phyloP scores from a whole-genome alignment of 768 basidiomycete species.

The Piloderma croceum region DNA sequence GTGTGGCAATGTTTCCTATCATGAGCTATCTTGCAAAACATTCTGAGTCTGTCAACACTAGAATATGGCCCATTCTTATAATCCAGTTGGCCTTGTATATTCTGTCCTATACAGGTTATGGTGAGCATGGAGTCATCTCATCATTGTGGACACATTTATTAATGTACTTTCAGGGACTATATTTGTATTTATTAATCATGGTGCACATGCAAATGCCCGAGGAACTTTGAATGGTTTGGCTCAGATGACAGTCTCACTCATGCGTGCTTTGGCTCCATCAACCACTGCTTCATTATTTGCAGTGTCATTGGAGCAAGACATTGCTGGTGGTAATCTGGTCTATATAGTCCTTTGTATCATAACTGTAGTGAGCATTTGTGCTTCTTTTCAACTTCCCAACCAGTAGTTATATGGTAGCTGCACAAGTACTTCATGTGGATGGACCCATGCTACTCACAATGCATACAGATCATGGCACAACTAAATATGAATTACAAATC shows the following conservation, averaged over 20 bases:
- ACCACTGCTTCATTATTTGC: constrained; percentile 12
- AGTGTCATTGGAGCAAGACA: constrained; percentile 12
- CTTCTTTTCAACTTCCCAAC: too few relatives aligned
- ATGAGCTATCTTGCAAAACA: constrained; percentile 7
- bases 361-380: too few relatives aligned
- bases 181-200: constrained; percentile 6
- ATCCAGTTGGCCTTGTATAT: constrained; percentile 45
- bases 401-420: too few relatives aligned
- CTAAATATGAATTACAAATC: too few relatives aligned
- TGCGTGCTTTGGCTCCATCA: constrained; percentile 13
- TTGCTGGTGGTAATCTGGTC: constrained; percentile 7
- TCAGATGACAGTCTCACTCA: constrained; percentile 11
- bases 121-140: constrained; percentile 32
- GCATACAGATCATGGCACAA: too few relatives aligned
- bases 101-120: constrained; percentile 47
- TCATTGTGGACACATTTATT: not conserved
- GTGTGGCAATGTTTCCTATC: constrained; percentile 4
- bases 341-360: not conserved
- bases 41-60: constrained; percentile 2
- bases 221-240: constrained; percentile 19
- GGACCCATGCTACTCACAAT: too few relatives aligned
- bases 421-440: too few relatives aligned
- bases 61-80: constrained; percentile 45
- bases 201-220: constrained; percentile 7
- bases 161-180: constrained; percentile 3